These are phyloP conservation scores for Citrus australasica DNA, from an alignment of 345 rosid species.

Conservation along the genomic window DNA sequence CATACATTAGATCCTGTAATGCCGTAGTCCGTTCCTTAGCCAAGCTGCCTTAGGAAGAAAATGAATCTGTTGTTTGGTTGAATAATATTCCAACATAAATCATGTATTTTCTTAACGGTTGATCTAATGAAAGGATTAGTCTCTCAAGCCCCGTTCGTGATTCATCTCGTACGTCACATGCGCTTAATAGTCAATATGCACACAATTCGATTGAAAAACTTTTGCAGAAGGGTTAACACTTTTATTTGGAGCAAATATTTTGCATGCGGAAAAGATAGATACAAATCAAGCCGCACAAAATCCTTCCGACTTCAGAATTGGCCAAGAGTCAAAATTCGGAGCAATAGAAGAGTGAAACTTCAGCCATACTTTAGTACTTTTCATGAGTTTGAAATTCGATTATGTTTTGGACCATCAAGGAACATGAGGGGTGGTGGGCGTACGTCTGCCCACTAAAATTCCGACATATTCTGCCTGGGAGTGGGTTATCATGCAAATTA, in stretches of 20 bases:
- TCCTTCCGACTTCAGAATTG: background rate
- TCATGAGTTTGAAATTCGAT: conserved; percentile 10
- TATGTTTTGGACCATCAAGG: background rate
- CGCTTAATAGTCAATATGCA: background rate
- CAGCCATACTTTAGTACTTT: background rate
- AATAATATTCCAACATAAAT: no score
- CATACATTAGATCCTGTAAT: no score
- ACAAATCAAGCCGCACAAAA: background rate
- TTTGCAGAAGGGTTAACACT: background rate
- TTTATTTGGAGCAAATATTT: no score
- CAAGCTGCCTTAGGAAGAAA: no score
- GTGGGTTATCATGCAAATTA: no score
- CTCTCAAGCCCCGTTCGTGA: no score
- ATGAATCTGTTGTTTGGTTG: no score
- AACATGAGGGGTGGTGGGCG: no score
- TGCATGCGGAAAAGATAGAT: background rate
- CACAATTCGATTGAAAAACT: background rate
- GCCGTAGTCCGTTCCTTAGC: no score
- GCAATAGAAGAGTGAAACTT: background rate
- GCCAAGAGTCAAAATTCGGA: background rate
- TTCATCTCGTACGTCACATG: background rate
- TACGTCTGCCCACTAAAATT: background rate
- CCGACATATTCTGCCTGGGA: conserved; percentile 18
- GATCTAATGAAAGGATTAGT: no score
- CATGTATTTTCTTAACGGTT: no score